Conservation (phyloP, 805 yeast species). For the Metschnikowia aberdeeniae region DNA sequence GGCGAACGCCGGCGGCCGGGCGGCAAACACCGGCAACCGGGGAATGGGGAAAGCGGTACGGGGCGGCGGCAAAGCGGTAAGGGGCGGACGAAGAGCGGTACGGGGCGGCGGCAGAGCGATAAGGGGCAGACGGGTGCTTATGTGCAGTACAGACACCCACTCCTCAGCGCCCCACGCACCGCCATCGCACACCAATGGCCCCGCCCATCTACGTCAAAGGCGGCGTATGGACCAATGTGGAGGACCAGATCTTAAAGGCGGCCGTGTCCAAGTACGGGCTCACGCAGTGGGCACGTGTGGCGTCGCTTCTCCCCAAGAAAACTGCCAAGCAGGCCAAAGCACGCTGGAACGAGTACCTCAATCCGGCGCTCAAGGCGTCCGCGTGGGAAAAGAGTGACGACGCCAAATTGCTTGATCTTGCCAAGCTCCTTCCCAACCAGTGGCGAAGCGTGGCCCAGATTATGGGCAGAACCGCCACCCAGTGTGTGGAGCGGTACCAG, state of each 20-base stretch:
- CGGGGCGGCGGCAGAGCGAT: too few relatives aligned
- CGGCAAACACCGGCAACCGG: too few relatives aligned
- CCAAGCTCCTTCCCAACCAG: slow-evolving; percentile 77
- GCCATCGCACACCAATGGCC: slow-evolving; percentile 10
- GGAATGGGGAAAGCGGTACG: too few relatives aligned
- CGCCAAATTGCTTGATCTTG: slow-evolving; percentile 59
- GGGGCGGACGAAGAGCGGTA: too few relatives aligned
- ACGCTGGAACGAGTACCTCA: slow-evolving; percentile 86
- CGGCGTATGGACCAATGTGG: slow-evolving; percentile 84
- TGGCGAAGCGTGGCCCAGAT: slow-evolving; percentile 89
- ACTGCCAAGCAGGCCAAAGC: slow-evolving; percentile 90
- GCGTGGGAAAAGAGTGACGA: slow-evolving; percentile 81
- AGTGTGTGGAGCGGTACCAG: slow-evolving; percentile 83
- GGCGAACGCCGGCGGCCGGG: too few relatives aligned
- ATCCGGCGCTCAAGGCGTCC: slow-evolving; percentile 60
- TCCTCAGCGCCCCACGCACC: neutral
- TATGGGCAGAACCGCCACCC: slow-evolving; percentile 80
- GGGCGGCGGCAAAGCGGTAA: too few relatives aligned
- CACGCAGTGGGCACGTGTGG: slow-evolving; percentile 91
- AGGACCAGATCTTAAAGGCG: slow-evolving; percentile 83
- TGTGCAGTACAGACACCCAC: neutral
- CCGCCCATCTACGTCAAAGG: slow-evolving; percentile 76
- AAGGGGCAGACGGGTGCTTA: too few relatives aligned
- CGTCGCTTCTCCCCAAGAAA: slow-evolving; percentile 79
- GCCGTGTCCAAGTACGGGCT: slow-evolving; percentile 92